Conservation (phyloP, 805 yeast genomes). For the Kazachstania martiniae region DNA sequence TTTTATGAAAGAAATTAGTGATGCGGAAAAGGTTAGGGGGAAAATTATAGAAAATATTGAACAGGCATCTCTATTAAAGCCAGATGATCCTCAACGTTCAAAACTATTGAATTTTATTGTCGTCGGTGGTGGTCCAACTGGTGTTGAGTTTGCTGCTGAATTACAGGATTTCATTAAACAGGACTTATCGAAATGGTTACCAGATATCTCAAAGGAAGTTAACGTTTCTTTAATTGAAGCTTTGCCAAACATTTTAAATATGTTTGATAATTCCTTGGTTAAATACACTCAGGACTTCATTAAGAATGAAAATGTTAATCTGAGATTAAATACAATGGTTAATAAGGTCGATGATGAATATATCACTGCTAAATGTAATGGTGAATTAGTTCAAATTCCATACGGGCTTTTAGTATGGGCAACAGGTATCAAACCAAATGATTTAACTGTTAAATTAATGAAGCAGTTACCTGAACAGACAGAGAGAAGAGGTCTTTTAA, state of each 20-base stretch:
- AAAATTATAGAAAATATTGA: conserved; percentile 80
- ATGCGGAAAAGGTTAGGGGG: conserved; percentile 72
- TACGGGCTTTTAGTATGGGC: conserved; percentile 96
- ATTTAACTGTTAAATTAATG: conserved; percentile 56
- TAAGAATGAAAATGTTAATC: conserved; percentile 54
- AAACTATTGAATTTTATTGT: conserved; percentile 81
- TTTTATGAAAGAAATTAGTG: conserved; percentile 82
- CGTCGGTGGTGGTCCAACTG: conserved; percentile 98
- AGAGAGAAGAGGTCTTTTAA: conserved; percentile 77
- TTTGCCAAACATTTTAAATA: conserved; percentile 72
- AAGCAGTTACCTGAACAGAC: conserved; percentile 56
- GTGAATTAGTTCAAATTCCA: conserved; percentile 65
- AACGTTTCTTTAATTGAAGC: conserved; percentile 84
- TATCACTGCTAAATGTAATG: conserved; percentile 45
- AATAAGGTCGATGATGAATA: conserved; percentile 65
- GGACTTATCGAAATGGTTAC: conserved; percentile 83
- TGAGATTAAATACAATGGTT: conserved; percentile 79
- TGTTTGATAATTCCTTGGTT: conserved; percentile 58
- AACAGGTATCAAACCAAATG: conserved; percentile 89
- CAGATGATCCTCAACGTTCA: conserved; percentile 63
- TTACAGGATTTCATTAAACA: conserved; percentile 88
- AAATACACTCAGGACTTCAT: conserved; percentile 75
- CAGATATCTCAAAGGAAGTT: conserved; percentile 71
- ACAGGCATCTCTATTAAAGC: conserved; percentile 69
- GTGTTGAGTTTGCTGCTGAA: conserved; percentile 96